Evolutionary conservation across 1,284 basidiomycete genomes (phyloP).

Genomic region (Microbotryum violaceum): DNA sequence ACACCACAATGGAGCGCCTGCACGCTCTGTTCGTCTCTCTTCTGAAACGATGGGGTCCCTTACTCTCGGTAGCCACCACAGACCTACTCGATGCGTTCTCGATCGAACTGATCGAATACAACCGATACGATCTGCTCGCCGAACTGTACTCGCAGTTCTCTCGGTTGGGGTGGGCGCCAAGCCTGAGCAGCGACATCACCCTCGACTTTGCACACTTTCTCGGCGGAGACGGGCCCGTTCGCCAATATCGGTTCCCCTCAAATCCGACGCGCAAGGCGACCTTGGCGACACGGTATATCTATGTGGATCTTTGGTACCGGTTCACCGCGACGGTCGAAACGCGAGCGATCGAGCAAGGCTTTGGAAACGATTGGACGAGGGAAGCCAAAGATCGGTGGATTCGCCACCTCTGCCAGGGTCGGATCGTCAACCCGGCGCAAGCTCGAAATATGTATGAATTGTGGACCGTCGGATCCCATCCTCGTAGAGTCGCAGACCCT

Average conservation of each 20-base stretch:
- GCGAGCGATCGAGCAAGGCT: too few relatives aligned
- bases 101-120: constrained; percentile 3
- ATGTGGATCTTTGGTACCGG: constrained; percentile 13
- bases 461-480: background rate
- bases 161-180: too few relatives aligned
- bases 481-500: constrained; percentile 1
- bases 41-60: too few relatives aligned
- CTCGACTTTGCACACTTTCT: background rate
- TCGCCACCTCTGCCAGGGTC: too few relatives aligned
- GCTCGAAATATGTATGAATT: too few relatives aligned
- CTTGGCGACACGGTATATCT: constrained; percentile 42
- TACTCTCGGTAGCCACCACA: background rate
- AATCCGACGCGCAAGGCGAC: constrained; percentile 50
- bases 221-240: background rate
- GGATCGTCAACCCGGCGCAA: too few relatives aligned
- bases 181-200: background rate
- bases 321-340: constrained; percentile 2
- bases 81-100: background rate
- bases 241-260: background rate
- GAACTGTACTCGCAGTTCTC: background rate
- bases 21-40: too few relatives aligned
- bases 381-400: too few relatives aligned
- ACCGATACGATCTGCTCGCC: constrained; percentile 13
- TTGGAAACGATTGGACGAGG: too few relatives aligned
- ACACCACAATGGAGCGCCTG: too few relatives aligned